Evolutionary conservation across 208 protist species (phyloP), one percentile per base, ranked within the genome.

Genomic region (Trypanosoma conorhini): DNA sequence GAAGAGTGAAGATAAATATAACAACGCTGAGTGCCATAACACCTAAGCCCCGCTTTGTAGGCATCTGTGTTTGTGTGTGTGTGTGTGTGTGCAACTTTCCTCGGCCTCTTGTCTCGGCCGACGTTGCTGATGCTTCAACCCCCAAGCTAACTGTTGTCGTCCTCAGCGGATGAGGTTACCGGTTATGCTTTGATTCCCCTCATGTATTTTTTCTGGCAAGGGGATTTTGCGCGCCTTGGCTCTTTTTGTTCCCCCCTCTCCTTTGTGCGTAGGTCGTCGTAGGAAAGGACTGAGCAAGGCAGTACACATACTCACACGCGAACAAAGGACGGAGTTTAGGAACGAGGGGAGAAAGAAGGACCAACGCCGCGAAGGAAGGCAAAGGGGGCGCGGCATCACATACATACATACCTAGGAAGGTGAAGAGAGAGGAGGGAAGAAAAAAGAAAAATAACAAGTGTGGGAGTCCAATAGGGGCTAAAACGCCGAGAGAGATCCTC

Each of bases 151-250:
- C 4, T 38, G 33, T 38, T 38, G 33, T 38, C 7, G 7, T 38
- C 7, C 4, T 38, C 33, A 7, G 33, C 7, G 33, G 7, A 38
- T 38, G 33, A 7, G 33, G 33, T 38, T 38, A 38, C 33, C 33
- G 2, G 33, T 38, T 38, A 7, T 38, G 33, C 33, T 38, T 38
- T 7, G 7, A 38, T 7, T 38, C 7, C 33, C 33, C 33, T 38
- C 33, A 38, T 38, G 7, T 38, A 38, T 7, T 38, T 38, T 38
- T 38, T 38, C 2, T 46, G 42, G 13, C 8, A 46, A 19, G 1
- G 42, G 42, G 28, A n/a, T 64, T 38, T 65, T 46, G 3, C 56
- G 42, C 71, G 42, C 58, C 57, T 24, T 67, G 38, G 48, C 21
- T 38, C 62, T 40, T 74, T 51, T 44, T 63, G 48, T 13, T 63